Percentiles rank a stretch among this genome's conserved stretches.
Evolutionary conservation across 2,329 filamentous ascomycete species (phyloP).

Genomic region (Neonectria sp.): DNA sequence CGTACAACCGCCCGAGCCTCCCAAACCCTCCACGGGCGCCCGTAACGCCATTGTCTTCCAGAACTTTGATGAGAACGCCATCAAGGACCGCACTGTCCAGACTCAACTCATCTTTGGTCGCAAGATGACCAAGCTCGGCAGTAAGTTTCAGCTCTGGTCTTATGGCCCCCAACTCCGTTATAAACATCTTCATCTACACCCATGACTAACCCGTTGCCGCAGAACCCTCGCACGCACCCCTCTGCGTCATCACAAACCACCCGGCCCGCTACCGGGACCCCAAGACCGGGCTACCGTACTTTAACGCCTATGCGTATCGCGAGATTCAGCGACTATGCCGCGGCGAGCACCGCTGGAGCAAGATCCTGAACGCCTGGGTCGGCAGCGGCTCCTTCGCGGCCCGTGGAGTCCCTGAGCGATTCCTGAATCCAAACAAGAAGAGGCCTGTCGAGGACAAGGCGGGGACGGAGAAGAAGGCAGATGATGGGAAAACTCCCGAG

Average conservation of each 20-base stretch:
- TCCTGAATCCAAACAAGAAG: constrained; percentile 62
- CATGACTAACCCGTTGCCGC: constrained; percentile 17
- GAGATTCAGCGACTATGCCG: constrained; percentile 82
- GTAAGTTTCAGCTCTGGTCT: constrained; percentile 57
- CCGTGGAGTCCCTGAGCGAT: constrained; percentile 85
- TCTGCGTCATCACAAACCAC: constrained; percentile 88
- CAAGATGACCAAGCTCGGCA: constrained; percentile 71
- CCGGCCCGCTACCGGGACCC: constrained; percentile 89
- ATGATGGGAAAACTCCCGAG: constrained; percentile 38
- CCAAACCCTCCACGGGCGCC: constrained; percentile 59
- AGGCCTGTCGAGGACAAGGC: constrained; percentile 43
- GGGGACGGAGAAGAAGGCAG: constrained; percentile 26
- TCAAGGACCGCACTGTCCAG: constrained; percentile 71
- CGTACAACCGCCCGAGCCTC: constrained; percentile 38
- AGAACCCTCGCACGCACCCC: constrained; percentile 67
- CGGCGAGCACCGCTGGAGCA: constrained; percentile 87
- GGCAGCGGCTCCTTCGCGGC: constrained; percentile 77
- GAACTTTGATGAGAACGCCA: constrained; percentile 70
- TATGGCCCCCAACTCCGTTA: neutral
- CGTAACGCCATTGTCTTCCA: constrained; percentile 73
- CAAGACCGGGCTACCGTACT: constrained; percentile 85
- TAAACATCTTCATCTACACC: neutral
- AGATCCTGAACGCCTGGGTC: constrained; percentile 85
- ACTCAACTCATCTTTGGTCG: constrained; percentile 72
- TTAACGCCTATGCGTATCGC: constrained; percentile 84